Conservation (phyloP, 371 early-diverging fungal genomes). For the Haplosporangium sp. region DNA sequence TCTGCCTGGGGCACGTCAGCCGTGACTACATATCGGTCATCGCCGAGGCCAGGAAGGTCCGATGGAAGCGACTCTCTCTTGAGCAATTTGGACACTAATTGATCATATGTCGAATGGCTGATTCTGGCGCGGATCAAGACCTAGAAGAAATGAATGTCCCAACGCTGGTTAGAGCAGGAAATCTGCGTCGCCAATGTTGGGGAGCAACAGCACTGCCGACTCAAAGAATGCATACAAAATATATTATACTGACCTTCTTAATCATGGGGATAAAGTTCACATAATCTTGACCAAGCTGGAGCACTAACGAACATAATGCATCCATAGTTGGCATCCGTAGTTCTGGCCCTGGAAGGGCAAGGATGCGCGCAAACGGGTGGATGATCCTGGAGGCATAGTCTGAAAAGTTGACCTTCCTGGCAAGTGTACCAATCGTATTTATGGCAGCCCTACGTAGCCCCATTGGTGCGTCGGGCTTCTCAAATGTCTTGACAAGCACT, state of each 20-base stretch:
- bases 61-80: slow-evolving; percentile 78
- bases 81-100: slow-evolving; percentile 77
- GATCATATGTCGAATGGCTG: slow-evolving; percentile 75
- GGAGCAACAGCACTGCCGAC: neutral
- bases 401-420: slow-evolving; percentile 84
- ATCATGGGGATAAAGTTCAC: slow-evolving; percentile 91
- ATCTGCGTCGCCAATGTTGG: too few species aligned
- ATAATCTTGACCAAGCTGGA: slow-evolving; percentile 91
- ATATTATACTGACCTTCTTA: slow-evolving; percentile 67
- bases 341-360: slow-evolving; percentile 69
- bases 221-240: neutral
- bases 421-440: slow-evolving; percentile 82
- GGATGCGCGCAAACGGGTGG: slow-evolving; percentile 87
- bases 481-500: slow-evolving; percentile 85
- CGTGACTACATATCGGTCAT: slow-evolving; percentile 55
- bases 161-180: neutral
- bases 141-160: slow-evolving; percentile 33
- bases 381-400: slow-evolving; percentile 94
- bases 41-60: slow-evolving; percentile 64
- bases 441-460: slow-evolving; percentile 81
- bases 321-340: slow-evolving; percentile 83
- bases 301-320: slow-evolving; percentile 83
- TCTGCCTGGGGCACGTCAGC: slow-evolving; percentile 55
- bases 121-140: slow-evolving; percentile 75
- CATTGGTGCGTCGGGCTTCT: slow-evolving; percentile 74